Conservation (phyloP, 768 basidiomycete genomes). For the Tephrocybe sp. region DNA sequence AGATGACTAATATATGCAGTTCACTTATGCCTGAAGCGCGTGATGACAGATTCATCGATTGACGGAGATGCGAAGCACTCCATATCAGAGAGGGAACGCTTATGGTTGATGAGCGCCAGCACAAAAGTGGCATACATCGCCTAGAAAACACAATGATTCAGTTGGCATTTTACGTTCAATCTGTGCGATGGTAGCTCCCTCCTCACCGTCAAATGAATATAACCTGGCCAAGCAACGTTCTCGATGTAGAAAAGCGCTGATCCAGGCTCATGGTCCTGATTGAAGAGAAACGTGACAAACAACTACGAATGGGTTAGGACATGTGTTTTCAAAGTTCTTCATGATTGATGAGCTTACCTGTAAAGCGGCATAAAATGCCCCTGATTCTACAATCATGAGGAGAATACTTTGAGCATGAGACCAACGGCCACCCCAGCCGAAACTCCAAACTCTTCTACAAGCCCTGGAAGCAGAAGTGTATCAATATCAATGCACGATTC, state of each 20-base stretch:
- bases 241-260: neutral
- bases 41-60: no score
- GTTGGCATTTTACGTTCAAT: no score
- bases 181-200: no score
- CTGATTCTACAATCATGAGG: constrained; percentile 7
- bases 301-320: neutral
- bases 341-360: neutral
- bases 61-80: constrained; percentile 1
- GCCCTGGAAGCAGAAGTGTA: constrained; percentile 1
- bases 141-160: no score
- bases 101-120: constrained; percentile 3
- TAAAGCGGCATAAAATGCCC: constrained; percentile 4
- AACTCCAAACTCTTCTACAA: neutral
- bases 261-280: constrained; percentile 6
- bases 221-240: constrained; percentile 1
- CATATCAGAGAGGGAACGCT: constrained; percentile 8
- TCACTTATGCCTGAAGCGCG: no score
- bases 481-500: no score
- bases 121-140: constrained; percentile 9
- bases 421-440: constrained; percentile 3
- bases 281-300: constrained; percentile 2
- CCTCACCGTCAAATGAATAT: constrained; percentile 8
- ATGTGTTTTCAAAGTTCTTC: neutral
- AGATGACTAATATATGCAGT: no score
- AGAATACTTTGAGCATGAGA: constrained; percentile 7